A percentile compares a stretch with the other conserved stretches of the same genome.
These are phyloP conservation scores for Scedosporium minutisporum DNA, from an alignment of 2,329 filamentous ascomycete genomes.

Conservation along the genomic window DNA sequence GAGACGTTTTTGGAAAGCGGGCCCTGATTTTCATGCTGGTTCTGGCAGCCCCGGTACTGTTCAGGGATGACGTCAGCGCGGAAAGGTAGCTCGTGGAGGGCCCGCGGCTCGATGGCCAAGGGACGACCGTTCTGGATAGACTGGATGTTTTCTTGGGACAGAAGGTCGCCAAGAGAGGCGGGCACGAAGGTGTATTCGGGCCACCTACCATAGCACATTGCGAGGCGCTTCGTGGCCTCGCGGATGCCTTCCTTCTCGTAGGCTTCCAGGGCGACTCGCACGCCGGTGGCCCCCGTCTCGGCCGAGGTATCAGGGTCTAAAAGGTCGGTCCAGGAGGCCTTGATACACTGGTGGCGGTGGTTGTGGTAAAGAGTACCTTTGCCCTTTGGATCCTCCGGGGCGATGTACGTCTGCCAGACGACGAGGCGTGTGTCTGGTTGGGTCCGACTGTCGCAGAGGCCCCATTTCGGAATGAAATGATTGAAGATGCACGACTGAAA, in stretches of 20 bases:
- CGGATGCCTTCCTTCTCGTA: not conserved
- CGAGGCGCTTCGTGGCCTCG: not conserved
- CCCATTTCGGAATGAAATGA: not conserved
- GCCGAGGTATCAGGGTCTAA: not conserved
- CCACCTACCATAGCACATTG: slow-evolving; percentile 1
- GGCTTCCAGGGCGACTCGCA: not conserved
- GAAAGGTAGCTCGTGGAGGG: not conserved
- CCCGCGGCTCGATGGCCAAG: slow-evolving; percentile 1
- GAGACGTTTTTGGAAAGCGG: not conserved
- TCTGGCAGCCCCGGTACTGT: not conserved
- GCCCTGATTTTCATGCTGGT: not conserved
- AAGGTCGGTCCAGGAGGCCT: not conserved
- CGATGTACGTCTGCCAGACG: slow-evolving; percentile 2
- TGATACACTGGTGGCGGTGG: not conserved
- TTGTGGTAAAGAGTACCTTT: not conserved
- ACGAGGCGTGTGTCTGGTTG: not conserved
- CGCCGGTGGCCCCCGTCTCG: not conserved
- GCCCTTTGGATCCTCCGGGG: not conserved
- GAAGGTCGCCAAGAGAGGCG: not conserved
- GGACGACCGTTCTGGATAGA: not conserved
- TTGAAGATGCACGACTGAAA: not conserved
- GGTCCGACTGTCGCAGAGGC: not conserved
- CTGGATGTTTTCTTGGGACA: not conserved
- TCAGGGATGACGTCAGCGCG: not conserved
- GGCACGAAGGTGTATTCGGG: not conserved